Evolutionary conservation across 441 rosid species (phyloP).

Genomic region (Adansonia grandidieri): DNA sequence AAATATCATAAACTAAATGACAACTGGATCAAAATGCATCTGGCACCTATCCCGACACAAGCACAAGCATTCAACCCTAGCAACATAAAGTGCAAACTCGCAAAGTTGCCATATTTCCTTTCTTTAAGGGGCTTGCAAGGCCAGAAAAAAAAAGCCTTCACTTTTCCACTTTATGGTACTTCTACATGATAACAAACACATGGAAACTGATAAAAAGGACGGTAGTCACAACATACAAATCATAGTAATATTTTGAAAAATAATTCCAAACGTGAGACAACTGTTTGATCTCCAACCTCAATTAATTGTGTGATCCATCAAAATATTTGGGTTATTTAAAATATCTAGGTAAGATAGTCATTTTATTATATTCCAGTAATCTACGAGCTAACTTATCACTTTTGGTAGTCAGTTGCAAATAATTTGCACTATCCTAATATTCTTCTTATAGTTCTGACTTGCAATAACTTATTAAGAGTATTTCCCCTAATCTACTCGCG

Average conservation of each 20-base stretch:
- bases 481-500: background rate
- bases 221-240: too few relatives aligned
- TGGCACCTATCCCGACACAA: background rate
- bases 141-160: background rate
- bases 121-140: background rate
- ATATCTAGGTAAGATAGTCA: background rate
- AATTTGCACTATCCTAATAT: background rate
- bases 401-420: background rate
- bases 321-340: background rate
- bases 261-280: background rate
- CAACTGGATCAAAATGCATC: background rate
- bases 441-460: background rate
- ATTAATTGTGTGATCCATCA: background rate
- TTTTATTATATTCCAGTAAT: background rate
- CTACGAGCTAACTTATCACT: background rate
- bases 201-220: background rate
- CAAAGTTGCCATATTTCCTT: background rate
- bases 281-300: background rate
- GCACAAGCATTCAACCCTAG: too few relatives aligned
- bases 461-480: background rate
- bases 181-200: background rate
- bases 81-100: background rate
- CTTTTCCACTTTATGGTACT: background rate
- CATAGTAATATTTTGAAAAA: background rate
- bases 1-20: background rate